These are phyloP conservation scores for Chloranthus sessilifolius DNA, from an alignment of 164 flowering plant species.

Conservation along the genomic window DNA sequence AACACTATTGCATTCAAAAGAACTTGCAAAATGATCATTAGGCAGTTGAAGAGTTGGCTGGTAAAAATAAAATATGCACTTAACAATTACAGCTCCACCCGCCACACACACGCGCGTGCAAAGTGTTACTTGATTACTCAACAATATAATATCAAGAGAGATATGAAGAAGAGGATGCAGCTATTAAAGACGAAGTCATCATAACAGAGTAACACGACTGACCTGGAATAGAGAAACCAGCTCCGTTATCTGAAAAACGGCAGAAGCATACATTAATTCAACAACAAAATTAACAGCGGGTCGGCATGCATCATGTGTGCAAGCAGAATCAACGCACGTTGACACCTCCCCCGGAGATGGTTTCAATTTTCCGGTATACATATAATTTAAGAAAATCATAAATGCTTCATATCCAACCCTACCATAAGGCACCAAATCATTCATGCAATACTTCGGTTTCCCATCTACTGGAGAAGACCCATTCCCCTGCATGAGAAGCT, in stretches of 20 bases:
- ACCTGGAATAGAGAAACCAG: constrained; percentile 69
- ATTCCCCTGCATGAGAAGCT: constrained; percentile 32
- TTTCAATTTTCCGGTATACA: constrained; percentile 66
- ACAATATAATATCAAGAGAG: no score
- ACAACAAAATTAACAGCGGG: constrained; percentile 61
- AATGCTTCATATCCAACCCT: constrained; percentile 62
- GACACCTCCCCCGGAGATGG: constrained; percentile 55
- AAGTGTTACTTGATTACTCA: no score
- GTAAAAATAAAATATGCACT: no score
- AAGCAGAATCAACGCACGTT: constrained; percentile 53
- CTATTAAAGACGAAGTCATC: background rate
- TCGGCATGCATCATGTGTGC: constrained; percentile 62
- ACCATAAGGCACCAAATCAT: constrained; percentile 52
- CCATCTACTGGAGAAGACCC: constrained; percentile 26
- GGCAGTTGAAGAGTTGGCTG: no score
- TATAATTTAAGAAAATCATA: constrained; percentile 44
- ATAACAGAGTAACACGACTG: constrained; percentile 8
- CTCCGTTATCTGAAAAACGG: constrained; percentile 57
- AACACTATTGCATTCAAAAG: no score
- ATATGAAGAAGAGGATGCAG: background rate
- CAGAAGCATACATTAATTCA: constrained; percentile 64
- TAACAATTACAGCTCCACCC: no score
- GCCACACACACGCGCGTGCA: no score
- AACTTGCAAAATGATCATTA: no score
- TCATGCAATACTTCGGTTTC: constrained; percentile 44